Base-by-base conservation (phyloP, 2,329 filamentous ascomycete genomes). In the Aspergillus oerlinghausenensis region DNA sequence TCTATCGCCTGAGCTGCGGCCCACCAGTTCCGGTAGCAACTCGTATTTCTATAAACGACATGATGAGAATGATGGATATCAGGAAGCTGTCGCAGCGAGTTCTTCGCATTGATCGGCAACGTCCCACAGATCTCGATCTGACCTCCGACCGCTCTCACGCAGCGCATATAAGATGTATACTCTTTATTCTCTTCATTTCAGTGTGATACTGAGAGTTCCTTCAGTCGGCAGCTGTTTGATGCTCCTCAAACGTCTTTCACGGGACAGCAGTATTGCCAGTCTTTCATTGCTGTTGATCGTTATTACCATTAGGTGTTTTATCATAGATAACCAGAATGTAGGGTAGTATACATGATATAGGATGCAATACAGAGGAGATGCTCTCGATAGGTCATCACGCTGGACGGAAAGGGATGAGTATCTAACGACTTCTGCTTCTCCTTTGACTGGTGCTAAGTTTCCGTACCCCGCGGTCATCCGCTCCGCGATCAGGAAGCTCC, bases 41-140 rank as follows among this genome's bases (percentile, higher is more conserved):
- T 56, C 62, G 5, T 77, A 76, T 58, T 87, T 84, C 73, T 97
- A 96, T 79, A 94, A 94, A 80, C 89, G 88, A 74, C 93, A 97
- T 77, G 84, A 86, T 47, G 91, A 96, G 72, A 92, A 97, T 75
- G 86, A 87, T 55, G 90, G 89, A 14, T 96, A 92, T 78, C 86
- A 88, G 68, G 82, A 69, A 50, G 69, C 67, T 23, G 43, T 66
- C 14, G 50, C 61, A 50, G 19, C 28, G 35, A 40, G 38, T 53
- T 19, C 21, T 19, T 45, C 17, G 2, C 6, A 14, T 19, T 51
- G n/a, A 51, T 51, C 26, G 11, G 23, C 21, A n/a, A 40, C 10
- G 21, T 25, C 21, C 6, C 43, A 7, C 19, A 43, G 21, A 23
- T 43, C 21, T 10, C 10, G n/a, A 9, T 43, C 40, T 23, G 8